These are phyloP conservation scores for Cicer judaicum DNA, from an alignment of 306 rosid species.

Conservation along the genomic window DNA sequence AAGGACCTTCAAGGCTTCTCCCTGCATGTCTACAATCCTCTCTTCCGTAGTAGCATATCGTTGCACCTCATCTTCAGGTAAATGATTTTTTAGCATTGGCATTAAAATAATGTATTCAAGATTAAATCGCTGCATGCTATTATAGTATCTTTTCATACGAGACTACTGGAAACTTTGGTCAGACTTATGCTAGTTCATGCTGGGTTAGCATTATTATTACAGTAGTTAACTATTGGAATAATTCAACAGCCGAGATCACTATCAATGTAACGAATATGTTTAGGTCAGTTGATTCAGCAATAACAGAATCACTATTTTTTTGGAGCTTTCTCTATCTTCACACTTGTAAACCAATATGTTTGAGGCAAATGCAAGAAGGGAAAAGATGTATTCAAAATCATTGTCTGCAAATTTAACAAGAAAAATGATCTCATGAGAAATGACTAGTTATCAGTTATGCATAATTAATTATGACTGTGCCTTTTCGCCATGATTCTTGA, in stretches of 20 bases:
- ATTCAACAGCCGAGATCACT: not conserved
- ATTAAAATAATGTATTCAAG: conserved; percentile 37
- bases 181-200: not conserved
- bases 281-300: not conserved
- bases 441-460: not conserved
- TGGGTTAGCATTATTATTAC: not conserved
- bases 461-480: not conserved
- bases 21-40: conserved; percentile 91
- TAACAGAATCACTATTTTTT: too few relatives aligned
- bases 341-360: too few relatives aligned
- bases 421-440: too few relatives aligned
- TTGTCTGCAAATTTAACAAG: too few relatives aligned
- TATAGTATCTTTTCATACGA: conserved; percentile 5
- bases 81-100: conserved; percentile 41
- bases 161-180: not conserved
- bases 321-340: too few relatives aligned
- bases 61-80: conserved; percentile 72
- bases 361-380: too few relatives aligned
- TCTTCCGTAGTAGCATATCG: conserved; percentile 69
- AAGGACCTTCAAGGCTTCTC: conserved; percentile 83
- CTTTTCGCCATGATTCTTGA: not conserved
- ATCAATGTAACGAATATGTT: not conserved
- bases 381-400: too few relatives aligned
- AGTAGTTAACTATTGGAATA: not conserved
- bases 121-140: conserved; percentile 24